Base-by-base conservation (phyloP, 192 early-diverging fungal species). In the Backusella tarrabulga region DNA sequence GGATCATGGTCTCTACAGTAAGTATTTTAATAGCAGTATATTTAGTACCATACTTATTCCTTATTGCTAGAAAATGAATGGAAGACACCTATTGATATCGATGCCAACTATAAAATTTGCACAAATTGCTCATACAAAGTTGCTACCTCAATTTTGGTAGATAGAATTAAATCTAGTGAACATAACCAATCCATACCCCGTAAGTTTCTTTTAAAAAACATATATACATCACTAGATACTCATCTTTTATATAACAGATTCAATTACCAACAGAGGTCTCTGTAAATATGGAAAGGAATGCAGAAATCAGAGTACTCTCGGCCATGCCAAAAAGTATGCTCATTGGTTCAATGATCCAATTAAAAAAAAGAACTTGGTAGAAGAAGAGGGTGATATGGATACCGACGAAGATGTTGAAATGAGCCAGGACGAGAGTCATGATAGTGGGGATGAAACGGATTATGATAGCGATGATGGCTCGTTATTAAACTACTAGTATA, bases 231-330 rank as follows among this genome's bases (percentile, higher is more conserved):
- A 9, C 38, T 40, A 11, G 38, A 40, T 40, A 40, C 38, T 14
- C 40, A 7, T 12, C 3, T 19, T 67, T 21, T 34, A 29, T 44
- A 17, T 14, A 32, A 23, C 34, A 69, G 76, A 44, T 35, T n/a
- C 19, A 9, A 71, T 77, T 54, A 26, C 8, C 9, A 54, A 14
- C 15, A 68, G 54, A 56, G 7, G 11, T 21, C 44, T 23, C 8
- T 78, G 77, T 32, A 68, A 50, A 60, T 73, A 78, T 36, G 77
- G 77, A 23, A 50, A 54, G 15, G 32, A 23, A 12, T 78, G 77
- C 8, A 36, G 2, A 19, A 44, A 4, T 9, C 70, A 78, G 67
- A 8, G 2, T 15, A 67, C 0, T 23, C 14, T 73, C 7, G 26
- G 35, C 0, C 77, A 78, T 44, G 15, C 60, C 12, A 78, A 73